phyloP scores from a whole-genome alignment of 1,139 yeast species.

The Taiozyma onychis region DNA sequence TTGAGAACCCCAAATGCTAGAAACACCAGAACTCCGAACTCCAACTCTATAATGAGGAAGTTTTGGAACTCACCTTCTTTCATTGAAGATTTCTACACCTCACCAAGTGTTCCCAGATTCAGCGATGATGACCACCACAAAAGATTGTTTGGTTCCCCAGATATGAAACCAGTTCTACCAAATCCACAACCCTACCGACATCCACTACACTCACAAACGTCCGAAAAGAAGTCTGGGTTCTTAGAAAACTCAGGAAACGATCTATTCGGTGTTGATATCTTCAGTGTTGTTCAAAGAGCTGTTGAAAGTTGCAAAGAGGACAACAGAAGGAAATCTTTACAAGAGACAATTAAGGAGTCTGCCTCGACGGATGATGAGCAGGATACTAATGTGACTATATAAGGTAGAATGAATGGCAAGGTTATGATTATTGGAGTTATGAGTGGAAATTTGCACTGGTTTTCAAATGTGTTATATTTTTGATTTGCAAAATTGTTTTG shows the following conservation, averaged over 20 bases:
- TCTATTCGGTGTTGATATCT: constrained; percentile 51
- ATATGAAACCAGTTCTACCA: constrained; percentile 3
- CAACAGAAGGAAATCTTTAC: neutral
- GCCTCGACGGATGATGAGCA: neutral
- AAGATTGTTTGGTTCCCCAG: constrained; percentile 28
- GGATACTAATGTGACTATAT: neutral
- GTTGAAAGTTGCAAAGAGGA: constrained; percentile 26
- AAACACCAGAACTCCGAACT: constrained; percentile 24
- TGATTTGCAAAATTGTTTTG: neutral
- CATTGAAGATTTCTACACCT: constrained; percentile 60
- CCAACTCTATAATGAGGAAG: constrained; percentile 38
- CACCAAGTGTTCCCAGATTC: constrained; percentile 40
- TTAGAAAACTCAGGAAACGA: constrained; percentile 26
- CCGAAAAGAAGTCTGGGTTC: constrained; percentile 1
- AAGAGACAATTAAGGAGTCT: neutral
- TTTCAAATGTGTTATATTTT: neutral
- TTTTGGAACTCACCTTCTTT: constrained; percentile 62
- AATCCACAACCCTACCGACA: neutral
- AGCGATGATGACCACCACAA: constrained; percentile 53
- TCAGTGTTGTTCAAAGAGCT: constrained; percentile 51
- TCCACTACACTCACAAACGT: neutral
- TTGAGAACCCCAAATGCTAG: constrained; percentile 22
- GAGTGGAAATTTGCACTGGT: neutral
- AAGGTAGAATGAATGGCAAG: neutral
- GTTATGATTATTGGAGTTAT: neutral